These are phyloP conservation scores for barrel medic (Medicago truncatula) DNA, from an alignment of 306 rosid genomes.

Conservation along the genomic window DNA sequence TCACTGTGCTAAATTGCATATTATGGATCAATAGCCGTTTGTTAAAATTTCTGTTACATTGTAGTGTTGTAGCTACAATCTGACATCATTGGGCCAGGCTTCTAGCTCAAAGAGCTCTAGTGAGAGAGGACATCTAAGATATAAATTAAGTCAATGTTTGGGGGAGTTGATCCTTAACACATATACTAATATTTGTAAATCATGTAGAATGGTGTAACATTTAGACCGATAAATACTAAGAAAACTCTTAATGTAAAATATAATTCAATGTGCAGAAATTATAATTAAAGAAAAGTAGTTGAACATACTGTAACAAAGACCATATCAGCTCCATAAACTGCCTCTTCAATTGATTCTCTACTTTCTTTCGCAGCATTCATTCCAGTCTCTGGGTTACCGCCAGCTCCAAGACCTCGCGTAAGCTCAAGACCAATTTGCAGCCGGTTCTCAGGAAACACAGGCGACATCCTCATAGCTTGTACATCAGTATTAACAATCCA, in stretches of 20 bases:
- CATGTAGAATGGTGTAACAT: neutral
- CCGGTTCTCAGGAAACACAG: slow-evolving; percentile 78
- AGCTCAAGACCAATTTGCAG: slow-evolving; percentile 94
- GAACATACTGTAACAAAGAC: slow-evolving; percentile 92
- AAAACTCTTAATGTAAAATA: slow-evolving; percentile 23
- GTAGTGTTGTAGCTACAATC: neutral
- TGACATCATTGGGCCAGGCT: neutral
- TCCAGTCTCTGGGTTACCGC: slow-evolving; percentile 97
- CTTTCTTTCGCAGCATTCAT: slow-evolving; percentile 99
- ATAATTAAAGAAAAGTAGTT: slow-evolving; percentile 37
- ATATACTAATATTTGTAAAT: slow-evolving; percentile 22
- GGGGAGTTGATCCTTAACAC: neutral
- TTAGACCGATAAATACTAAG: neutral
- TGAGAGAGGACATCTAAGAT: neutral
- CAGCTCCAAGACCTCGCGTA: slow-evolving; percentile 98
- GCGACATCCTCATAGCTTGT: slow-evolving; percentile 97
- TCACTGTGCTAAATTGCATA: neutral
- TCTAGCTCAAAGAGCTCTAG: neutral
- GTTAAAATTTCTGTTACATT: neutral
- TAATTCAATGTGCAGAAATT: slow-evolving; percentile 39
- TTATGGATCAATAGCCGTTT: neutral
- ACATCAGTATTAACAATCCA: slow-evolving; percentile 96
- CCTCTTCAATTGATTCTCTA: slow-evolving; percentile 81
- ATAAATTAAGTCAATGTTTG: slow-evolving; percentile 8
- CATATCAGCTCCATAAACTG: slow-evolving; percentile 93